Conservation (phyloP, 805 yeast species). For the Metschnikowia gelsemii region DNA sequence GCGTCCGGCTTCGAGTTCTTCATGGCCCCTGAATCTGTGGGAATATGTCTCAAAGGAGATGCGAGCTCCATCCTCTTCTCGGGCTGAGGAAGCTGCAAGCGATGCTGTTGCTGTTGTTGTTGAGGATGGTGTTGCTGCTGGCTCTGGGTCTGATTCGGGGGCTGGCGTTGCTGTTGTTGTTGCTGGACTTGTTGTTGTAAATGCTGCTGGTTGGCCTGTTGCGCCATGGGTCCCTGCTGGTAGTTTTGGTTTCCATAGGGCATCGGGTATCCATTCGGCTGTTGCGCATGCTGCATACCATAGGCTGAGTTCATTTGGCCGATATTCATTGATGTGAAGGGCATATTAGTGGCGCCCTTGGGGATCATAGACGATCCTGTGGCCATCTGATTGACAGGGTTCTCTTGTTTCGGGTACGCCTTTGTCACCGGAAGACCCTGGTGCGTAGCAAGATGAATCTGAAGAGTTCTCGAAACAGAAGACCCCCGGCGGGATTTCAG, state of each 20-base stretch:
- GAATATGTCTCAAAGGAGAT: slow-evolving; percentile 32
- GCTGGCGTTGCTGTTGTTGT: slow-evolving; percentile 12
- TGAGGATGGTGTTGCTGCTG: slow-evolving; percentile 5
- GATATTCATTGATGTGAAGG: slow-evolving; percentile 5
- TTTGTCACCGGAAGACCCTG: slow-evolving; percentile 51
- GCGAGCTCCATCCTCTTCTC: slow-evolving; percentile 43
- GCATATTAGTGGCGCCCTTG: background rate
- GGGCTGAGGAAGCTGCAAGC: slow-evolving; percentile 10
- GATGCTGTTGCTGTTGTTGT: slow-evolving; percentile 13
- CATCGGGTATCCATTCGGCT: slow-evolving; percentile 9
- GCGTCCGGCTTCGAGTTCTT: background rate
- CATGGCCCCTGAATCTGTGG: background rate
- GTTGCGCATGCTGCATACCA: background rate
- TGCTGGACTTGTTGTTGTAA: slow-evolving; percentile 5
- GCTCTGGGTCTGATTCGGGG: slow-evolving; percentile 6
- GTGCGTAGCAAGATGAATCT: slow-evolving; percentile 66
- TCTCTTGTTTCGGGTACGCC: slow-evolving; percentile 23
- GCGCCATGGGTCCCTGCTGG: slow-evolving; percentile 14
- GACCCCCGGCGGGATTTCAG: slow-evolving; percentile 77
- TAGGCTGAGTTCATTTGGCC: slow-evolving; percentile 9
- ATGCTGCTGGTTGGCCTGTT: slow-evolving; percentile 14
- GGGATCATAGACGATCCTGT: slow-evolving; percentile 3
- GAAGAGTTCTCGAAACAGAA: slow-evolving; percentile 76
- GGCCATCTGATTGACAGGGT: background rate
- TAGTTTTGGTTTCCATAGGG: slow-evolving; percentile 8